phyloP scores from a whole-genome alignment of 2,329 filamentous ascomycete species.

The Moelleriella libera region DNA sequence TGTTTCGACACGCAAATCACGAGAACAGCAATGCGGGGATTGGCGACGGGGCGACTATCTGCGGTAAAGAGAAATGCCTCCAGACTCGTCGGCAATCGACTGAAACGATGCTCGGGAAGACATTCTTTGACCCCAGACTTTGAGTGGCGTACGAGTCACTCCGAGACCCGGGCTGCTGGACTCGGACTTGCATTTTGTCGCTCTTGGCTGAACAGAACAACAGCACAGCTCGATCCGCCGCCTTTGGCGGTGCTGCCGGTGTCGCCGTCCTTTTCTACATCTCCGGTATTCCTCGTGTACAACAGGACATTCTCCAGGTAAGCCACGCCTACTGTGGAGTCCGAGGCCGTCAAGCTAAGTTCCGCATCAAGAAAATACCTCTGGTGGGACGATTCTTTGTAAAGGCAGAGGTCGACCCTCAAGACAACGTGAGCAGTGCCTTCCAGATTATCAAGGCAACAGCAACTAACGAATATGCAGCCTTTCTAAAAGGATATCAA shows the following conservation, averaged over 20 bases:
- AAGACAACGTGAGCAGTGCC: slow-evolving; percentile 43
- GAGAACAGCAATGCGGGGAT: too few relatives aligned
- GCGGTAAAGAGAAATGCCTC: too few relatives aligned
- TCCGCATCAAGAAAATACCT: slow-evolving; percentile 34
- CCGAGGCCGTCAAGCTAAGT: not conserved
- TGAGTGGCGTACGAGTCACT: too few relatives aligned
- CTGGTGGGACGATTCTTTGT: slow-evolving; percentile 34
- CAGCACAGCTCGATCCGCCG: slow-evolving; percentile 18
- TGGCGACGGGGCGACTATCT: too few relatives aligned
- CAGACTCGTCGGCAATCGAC: not conserved
- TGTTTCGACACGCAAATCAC: too few relatives aligned
- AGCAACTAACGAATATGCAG: not conserved
- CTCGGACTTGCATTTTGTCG: not conserved
- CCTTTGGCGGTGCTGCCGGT: slow-evolving; percentile 43
- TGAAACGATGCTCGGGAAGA: not conserved
- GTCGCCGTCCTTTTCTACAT: slow-evolving; percentile 45
- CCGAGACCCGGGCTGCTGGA: not conserved
- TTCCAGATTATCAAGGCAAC: not conserved
- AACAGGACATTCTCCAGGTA: slow-evolving; percentile 45
- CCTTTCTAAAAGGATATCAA: slow-evolving; percentile 8
- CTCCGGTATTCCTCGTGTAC: slow-evolving; percentile 47
- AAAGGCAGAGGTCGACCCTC: slow-evolving; percentile 39
- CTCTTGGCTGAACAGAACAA: not conserved
- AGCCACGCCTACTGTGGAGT: slow-evolving; percentile 4
- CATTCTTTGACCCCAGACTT: too few relatives aligned